phyloP scores from a whole-genome alignment of 1,284 basidiomycete genomes.

The Ustilago lituana region DNA sequence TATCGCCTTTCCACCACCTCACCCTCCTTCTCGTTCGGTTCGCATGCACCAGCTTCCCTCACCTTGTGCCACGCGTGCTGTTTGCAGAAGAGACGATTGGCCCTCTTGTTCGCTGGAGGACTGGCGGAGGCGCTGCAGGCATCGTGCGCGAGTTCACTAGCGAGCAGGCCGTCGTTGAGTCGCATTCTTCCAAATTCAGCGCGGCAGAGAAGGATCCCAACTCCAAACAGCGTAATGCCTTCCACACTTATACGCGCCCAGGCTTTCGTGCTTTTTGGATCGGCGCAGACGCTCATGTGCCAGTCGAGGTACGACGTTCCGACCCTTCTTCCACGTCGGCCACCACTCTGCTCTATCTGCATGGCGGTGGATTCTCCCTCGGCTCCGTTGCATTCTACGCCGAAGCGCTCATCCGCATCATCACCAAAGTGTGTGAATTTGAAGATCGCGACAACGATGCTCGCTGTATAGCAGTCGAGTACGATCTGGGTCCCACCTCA shows the following conservation, averaged over 20 bases:
- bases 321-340: slow-evolving; percentile 37
- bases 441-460: slow-evolving; percentile 44
- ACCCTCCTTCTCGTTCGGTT: slow-evolving; percentile 58
- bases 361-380: slow-evolving; percentile 66
- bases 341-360: slow-evolving; percentile 61
- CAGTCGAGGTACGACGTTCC: slow-evolving; percentile 34
- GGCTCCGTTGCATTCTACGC: slow-evolving; percentile 66
- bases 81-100: slow-evolving; percentile 65
- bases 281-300: slow-evolving; percentile 45
- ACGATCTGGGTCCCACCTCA: slow-evolving; percentile 58
- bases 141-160: slow-evolving; percentile 52
- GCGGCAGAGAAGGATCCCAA: too few species aligned
- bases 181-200: not conserved
- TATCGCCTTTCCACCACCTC: slow-evolving; percentile 62
- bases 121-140: slow-evolving; percentile 56
- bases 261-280: slow-evolving; percentile 63
- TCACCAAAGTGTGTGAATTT: slow-evolving; percentile 51
- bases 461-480: slow-evolving; percentile 64
- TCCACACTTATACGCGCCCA: slow-evolving; percentile 13
- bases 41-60: slow-evolving; percentile 62
- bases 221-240: not conserved
- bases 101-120: slow-evolving; percentile 63
- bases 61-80: slow-evolving; percentile 60
- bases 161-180: slow-evolving; percentile 3
- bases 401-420: slow-evolving; percentile 62